Evolutionary conservation across 192 early-diverging fungal species (phyloP), one percentile per base, ranked within the genome.

Genomic region (Dissophora ornata): DNA sequence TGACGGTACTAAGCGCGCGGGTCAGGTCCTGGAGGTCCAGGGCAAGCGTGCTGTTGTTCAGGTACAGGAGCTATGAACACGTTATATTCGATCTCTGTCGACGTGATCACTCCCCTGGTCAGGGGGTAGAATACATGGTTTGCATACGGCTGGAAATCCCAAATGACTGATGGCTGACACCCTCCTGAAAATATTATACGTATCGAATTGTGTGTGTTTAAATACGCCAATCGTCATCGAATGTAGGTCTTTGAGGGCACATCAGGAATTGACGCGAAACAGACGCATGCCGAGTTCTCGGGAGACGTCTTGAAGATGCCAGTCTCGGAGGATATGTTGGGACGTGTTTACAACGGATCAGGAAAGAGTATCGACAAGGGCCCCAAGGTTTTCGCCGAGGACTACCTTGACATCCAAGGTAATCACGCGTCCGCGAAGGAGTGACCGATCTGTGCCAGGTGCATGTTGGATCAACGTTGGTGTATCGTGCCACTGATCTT

Each of bases 321-420:
- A 6, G 98, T 99, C 26, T 97, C 95, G 21, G 97, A 99, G 79
- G 98, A 99, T 75, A 98, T 99, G 95, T 85, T 99, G 81, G 98
- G 98, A 53, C 92, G 98, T 62, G 93, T 98, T 26, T 99, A 98
- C 83, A 98, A 98, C 88, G 98, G 98, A 58, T 98, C 97, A 26
- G 98, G 98, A 75, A 99, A 99, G 86, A 86, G 93, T 19, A 99
- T 99, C 68, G 97, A 99, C 69, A 93, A 96, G 66, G 97, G 98
- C n/a, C 98, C 98, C 56, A 97, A 96, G 79, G 97, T 99, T 44
- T 97, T 99, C 88, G 98, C 98, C 30, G 97, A 99, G 73, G 98
- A 99, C 62, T 99, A 95, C 79, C 82, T 99, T 78, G 97, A 98
- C 81, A 97, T 99, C 77, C 87, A 94, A 59, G 94, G 91, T 90